Percentiles rank a stretch among this genome's conserved stretches.
Conservation (phyloP, 805 yeast species). For the Hanseniaspora guilliermondii region DNA sequence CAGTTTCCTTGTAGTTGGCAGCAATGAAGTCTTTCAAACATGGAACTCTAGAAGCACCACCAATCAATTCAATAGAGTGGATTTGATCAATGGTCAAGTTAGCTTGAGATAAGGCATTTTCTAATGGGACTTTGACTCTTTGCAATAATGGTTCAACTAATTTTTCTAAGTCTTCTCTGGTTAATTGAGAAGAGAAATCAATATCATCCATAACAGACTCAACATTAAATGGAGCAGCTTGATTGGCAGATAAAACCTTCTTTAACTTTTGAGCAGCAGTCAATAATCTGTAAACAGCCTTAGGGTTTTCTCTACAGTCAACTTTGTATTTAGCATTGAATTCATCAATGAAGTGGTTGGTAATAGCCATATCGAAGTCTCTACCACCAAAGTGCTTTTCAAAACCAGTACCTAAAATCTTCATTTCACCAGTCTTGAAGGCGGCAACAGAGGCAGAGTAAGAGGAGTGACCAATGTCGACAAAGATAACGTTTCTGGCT, state of each 20-base stretch:
- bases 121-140: conserved; percentile 65
- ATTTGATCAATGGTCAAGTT: conserved; percentile 58
- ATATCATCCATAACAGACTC: conserved; percentile 96
- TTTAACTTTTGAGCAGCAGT: conserved; percentile 86
- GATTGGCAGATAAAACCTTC: conserved; percentile 92
- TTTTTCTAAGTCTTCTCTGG: conserved; percentile 88
- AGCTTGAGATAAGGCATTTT: conserved; percentile 70
- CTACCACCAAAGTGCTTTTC: conserved; percentile 98
- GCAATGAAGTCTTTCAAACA: conserved; percentile 68
- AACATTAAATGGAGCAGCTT: conserved; percentile 83
- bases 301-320: conserved; percentile 79
- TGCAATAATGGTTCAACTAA: conserved; percentile 69
- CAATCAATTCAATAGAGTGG: conserved; percentile 87
- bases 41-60: conserved; percentile 98
- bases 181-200: conserved; percentile 79
- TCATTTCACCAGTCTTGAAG: conserved; percentile 91
- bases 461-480: conserved; percentile 95
- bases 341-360: conserved; percentile 88
- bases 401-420: conserved; percentile 79
- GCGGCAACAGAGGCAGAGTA: conserved; percentile 82
- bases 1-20: conserved; percentile 70
- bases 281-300: conserved; percentile 87
- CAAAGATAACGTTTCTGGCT: conserved; percentile 68
- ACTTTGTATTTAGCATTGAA: conserved; percentile 86
- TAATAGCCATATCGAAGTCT: conserved; percentile 85